Evolutionary conservation across 352 stramenopile species (phyloP).

Genomic region (Hyaloperonospora arabidopsidis): DNA sequence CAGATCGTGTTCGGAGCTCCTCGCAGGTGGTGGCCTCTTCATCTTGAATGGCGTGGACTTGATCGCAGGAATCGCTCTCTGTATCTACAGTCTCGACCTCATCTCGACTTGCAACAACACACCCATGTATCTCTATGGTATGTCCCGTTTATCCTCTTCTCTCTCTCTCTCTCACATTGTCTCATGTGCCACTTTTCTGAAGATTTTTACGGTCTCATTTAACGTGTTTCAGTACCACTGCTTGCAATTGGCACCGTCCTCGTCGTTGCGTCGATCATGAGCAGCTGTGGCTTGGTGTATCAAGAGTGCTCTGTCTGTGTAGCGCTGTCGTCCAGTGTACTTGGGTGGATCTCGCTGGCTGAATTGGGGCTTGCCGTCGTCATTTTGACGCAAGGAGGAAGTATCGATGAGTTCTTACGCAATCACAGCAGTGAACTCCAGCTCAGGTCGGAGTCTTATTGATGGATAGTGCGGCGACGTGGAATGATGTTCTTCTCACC

Average conservation of each 20-base stretch:
- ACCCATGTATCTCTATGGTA: constrained; percentile 62
- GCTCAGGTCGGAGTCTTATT: constrained; percentile 32
- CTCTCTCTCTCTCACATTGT: too few species aligned
- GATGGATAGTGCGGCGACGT: background rate
- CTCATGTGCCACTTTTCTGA: too few species aligned
- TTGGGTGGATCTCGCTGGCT: constrained; percentile 54
- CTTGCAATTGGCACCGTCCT: constrained; percentile 46
- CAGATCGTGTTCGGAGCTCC: constrained; percentile 37
- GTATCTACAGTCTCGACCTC: constrained; percentile 58
- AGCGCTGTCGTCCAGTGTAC: constrained; percentile 44
- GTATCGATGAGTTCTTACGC: constrained; percentile 61
- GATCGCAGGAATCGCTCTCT: constrained; percentile 48
- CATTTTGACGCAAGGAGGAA: constrained; percentile 60
- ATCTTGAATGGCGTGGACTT: constrained; percentile 76
- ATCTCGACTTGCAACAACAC: constrained; percentile 58
- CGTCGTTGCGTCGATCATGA: constrained; percentile 49
- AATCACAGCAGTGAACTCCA: constrained; percentile 61
- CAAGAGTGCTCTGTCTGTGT: constrained; percentile 40
- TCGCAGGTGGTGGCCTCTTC: constrained; percentile 51
- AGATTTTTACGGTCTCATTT: constrained; percentile 1
- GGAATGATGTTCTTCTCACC: too few species aligned
- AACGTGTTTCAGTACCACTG: constrained; percentile 34
- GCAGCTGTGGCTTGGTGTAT: constrained; percentile 51
- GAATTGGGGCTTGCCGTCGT: constrained; percentile 67
- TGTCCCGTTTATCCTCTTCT: background rate